Evolutionary conservation across 805 yeast genomes (phyloP).

Genomic region (Ogataea parapolymorpha): DNA sequence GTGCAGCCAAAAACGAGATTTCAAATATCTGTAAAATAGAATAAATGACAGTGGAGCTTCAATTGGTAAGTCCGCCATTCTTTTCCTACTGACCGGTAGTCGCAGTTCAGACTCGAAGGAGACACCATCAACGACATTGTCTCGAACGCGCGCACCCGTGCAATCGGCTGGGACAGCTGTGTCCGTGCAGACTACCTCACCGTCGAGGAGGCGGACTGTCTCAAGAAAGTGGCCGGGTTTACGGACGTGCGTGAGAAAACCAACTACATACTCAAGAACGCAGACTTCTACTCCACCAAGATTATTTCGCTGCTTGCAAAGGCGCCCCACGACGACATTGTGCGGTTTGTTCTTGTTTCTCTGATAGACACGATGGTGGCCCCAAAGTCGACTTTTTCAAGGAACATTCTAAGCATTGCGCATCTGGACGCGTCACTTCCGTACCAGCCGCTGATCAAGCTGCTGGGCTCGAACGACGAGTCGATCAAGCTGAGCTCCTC

Average conservation of each 20-base stretch:
- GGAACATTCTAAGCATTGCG: conserved; percentile 38
- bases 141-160: conserved; percentile 67
- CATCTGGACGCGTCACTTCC: conserved; percentile 45
- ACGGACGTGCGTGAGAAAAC: conserved; percentile 39
- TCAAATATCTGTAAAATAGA: conserved; percentile 4
- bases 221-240: conserved; percentile 34
- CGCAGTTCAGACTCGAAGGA: conserved; percentile 54
- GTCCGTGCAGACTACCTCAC: conserved; percentile 68
- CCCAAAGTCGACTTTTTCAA: conserved; percentile 22
- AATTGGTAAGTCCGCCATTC: conserved; percentile 19
- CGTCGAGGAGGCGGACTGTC: conserved; percentile 57
- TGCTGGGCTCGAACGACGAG: conserved; percentile 53
- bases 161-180: conserved; percentile 91
- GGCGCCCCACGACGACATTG: conserved; percentile 57
- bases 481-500: conserved; percentile 54
- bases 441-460: conserved; percentile 48
- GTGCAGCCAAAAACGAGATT: conserved; percentile 11
- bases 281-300: conserved; percentile 52
- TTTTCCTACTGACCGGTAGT: conserved; percentile 10
- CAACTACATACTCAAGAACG: conserved; percentile 40
- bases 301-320: conserved; percentile 52
- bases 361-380: conserved; percentile 53
- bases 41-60: conserved; percentile 23
- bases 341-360: conserved; percentile 60
- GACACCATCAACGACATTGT: conserved; percentile 62